Percentiles rank a stretch among this genome's conserved stretches.
phyloP scores from a whole-genome alignment of 164 flowering plant genomes.

The Platanus orientalis region DNA sequence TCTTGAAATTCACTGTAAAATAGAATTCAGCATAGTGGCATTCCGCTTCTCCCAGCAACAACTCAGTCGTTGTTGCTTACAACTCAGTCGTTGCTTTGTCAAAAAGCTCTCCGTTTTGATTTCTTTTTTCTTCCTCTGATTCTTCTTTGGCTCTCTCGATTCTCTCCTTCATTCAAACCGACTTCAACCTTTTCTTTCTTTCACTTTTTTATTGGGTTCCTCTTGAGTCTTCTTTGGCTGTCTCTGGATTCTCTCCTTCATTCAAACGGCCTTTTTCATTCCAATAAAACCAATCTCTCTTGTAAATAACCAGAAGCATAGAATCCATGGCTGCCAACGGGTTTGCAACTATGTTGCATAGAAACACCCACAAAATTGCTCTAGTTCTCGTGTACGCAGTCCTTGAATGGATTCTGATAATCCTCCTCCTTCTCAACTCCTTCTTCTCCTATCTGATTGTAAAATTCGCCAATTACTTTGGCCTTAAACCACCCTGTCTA shows the following conservation, averaged over 20 bases:
- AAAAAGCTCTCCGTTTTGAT: too few relatives aligned
- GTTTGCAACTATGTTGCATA: conserved; percentile 10
- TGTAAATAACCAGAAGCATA: conserved; percentile 4
- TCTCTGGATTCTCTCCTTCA: background rate
- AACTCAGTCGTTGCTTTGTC: too few relatives aligned
- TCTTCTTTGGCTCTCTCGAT: background rate
- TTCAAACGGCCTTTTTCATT: background rate
- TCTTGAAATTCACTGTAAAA: background rate
- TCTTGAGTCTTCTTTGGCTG: conserved; percentile 1
- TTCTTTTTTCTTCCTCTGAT: too few relatives aligned
- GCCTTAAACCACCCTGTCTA: conserved; percentile 17
- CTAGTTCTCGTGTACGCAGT: conserved; percentile 7
- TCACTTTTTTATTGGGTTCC: background rate
- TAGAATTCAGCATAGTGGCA: background rate
- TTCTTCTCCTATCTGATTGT: conserved; percentile 13
- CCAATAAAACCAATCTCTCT: background rate
- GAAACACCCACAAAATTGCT: conserved; percentile 9
- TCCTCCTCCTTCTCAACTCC: conserved; percentile 18
- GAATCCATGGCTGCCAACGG: conserved; percentile 11
- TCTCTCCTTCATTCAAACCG: background rate
- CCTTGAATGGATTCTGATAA: conserved; percentile 21
- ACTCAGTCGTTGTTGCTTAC: too few relatives aligned
- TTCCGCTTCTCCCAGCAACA: background rate
- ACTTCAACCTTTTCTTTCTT: background rate
- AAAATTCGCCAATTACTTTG: conserved; percentile 14